These are phyloP conservation scores for Hanseniaspora uvarum DNA, from an alignment of 1,139 yeast species.

Conservation along the genomic window DNA sequence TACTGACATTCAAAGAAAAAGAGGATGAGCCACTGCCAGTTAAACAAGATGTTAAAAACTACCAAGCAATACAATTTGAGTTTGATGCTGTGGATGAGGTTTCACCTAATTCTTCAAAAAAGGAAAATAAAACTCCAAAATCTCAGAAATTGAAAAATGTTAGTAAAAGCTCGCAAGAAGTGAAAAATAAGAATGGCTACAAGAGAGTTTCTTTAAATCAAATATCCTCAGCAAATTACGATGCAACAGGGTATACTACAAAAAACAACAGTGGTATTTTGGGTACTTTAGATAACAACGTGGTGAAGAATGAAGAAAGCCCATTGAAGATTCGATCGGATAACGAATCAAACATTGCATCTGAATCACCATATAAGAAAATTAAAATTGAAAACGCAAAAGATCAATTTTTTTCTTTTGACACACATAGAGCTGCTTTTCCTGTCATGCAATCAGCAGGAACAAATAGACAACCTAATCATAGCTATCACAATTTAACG, in stretches of 20 bases:
- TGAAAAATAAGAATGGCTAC: constrained; percentile 28
- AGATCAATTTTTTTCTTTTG: background rate
- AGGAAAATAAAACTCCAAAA: background rate
- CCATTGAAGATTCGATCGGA: background rate
- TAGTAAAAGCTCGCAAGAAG: constrained; percentile 27
- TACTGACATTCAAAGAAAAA: constrained; percentile 40
- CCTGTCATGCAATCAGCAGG: background rate
- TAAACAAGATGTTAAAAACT: constrained; percentile 33
- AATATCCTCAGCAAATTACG: constrained; percentile 31
- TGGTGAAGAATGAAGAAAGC: background rate
- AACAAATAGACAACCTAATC: background rate
- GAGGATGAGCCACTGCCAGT: constrained; percentile 44
- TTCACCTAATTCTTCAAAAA: background rate
- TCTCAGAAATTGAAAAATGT: constrained; percentile 18
- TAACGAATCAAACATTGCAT: background rate
- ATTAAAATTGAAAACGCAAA: background rate
- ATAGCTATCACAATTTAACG: constrained; percentile 18
- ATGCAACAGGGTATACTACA: background rate
- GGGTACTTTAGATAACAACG: background rate
- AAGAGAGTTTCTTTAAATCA: constrained; percentile 34
- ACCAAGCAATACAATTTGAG: constrained; percentile 6
- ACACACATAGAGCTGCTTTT: background rate
- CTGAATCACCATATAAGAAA: constrained; percentile 7
- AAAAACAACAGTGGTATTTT: background rate
- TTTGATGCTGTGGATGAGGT: background rate